phyloP scores from a whole-genome alignment of 306 rosid genomes.

The Lathyrus tuberosus region DNA sequence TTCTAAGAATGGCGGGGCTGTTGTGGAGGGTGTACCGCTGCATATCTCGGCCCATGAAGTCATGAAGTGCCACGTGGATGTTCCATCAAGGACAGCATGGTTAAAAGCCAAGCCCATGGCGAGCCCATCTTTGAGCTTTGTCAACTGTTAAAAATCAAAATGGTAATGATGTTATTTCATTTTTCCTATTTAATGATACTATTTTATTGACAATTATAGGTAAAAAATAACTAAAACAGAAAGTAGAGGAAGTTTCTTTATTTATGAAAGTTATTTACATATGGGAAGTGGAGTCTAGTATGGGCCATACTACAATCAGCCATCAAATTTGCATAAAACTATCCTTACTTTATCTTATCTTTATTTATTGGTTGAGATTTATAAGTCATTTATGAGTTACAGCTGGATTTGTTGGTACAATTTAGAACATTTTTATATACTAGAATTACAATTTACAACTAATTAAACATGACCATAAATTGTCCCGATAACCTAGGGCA shows the following conservation, averaged over 20 bases:
- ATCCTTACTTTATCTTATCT: neutral
- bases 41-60: conserved; percentile 88
- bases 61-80: conserved; percentile 97
- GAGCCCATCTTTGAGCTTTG: conserved; percentile 84
- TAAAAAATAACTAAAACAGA: neutral
- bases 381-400: neutral
- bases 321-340: too few species aligned
- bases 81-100: conserved; percentile 87
- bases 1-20: conserved; percentile 68
- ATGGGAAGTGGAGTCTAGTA: neutral
- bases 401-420: neutral
- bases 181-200: neutral
- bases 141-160: conserved; percentile 53
- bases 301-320: neutral
- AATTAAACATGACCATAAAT: neutral
- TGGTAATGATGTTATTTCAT: neutral
- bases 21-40: conserved; percentile 49
- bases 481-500: too few species aligned
- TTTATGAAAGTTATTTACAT: neutral
- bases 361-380: conserved; percentile 3
- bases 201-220: neutral
- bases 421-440: neutral
- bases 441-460: neutral
- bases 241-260: neutral
- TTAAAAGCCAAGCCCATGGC: conserved; percentile 92